Evolutionary conservation across 805 yeast genomes (phyloP).

Genomic region (Kuraishia capsulata): DNA sequence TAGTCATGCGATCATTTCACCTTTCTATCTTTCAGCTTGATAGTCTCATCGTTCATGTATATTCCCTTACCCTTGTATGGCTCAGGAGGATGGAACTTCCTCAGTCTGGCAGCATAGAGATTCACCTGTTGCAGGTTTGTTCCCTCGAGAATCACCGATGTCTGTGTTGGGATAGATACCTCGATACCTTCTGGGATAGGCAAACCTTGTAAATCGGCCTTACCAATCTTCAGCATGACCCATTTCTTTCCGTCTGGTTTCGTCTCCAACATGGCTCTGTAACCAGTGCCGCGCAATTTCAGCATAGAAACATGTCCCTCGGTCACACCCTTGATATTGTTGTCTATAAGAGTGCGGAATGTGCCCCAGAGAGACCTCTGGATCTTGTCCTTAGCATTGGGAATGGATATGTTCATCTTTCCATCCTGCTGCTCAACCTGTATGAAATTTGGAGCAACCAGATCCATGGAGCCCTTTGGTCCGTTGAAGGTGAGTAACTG

Average conservation of each 20-base stretch:
- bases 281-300: constrained; percentile 94
- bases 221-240: constrained; percentile 80
- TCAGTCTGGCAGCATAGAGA: constrained; percentile 79
- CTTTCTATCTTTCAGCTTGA: constrained; percentile 85
- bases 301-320: constrained; percentile 89
- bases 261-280: constrained; percentile 74
- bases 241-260: constrained; percentile 37
- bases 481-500: constrained; percentile 57
- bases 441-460: constrained; percentile 70
- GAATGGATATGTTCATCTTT: constrained; percentile 43
- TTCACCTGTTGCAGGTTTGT: constrained; percentile 79
- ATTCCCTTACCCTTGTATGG: constrained; percentile 98
- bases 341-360: constrained; percentile 65
- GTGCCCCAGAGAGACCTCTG: constrained; percentile 97
- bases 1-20: constrained; percentile 55
- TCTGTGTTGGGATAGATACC: constrained; percentile 76
- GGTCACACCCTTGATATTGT: constrained; percentile 77
- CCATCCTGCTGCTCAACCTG: constrained; percentile 28
- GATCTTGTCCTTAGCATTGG: constrained; percentile 42
- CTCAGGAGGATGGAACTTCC: constrained; percentile 90
- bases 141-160: constrained; percentile 81
- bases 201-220: constrained; percentile 69
- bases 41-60: constrained; percentile 84
- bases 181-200: constrained; percentile 69
- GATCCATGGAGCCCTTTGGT: constrained; percentile 61